Conservation (phyloP, 2,329 filamentous ascomycete genomes). For the Cercospora brassicicola region DNA sequence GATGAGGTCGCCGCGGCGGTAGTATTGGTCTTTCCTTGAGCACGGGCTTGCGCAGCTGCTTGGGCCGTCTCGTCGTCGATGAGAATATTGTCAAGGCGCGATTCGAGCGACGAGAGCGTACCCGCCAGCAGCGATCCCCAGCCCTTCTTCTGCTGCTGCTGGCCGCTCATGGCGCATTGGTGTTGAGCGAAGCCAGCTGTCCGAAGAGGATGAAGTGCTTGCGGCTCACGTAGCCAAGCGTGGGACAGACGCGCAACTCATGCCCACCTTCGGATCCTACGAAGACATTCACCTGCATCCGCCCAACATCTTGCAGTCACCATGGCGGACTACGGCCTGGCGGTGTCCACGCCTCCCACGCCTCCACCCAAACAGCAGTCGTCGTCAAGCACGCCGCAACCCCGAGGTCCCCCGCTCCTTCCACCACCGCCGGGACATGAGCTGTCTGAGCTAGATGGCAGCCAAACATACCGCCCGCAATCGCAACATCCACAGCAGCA, state of each 20-base stretch:
- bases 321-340: constrained; percentile 37
- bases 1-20: constrained; percentile 11
- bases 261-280: neutral
- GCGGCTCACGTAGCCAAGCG: constrained; percentile 4
- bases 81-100: constrained; percentile 85
- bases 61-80: constrained; percentile 68
- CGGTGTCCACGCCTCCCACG: constrained; percentile 48
- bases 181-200: neutral
- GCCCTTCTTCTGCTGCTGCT: constrained; percentile 32
- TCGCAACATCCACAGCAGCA: constrained; percentile 18
- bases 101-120: constrained; percentile 91
- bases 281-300: neutral
- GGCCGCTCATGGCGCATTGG: constrained; percentile 12
- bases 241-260: neutral
- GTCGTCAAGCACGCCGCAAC: constrained; percentile 43
- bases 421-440: constrained; percentile 45
- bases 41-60: constrained; percentile 44
- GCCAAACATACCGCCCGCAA: constrained; percentile 17
- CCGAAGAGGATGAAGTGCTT: neutral
- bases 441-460: constrained; percentile 33
- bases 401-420: constrained; percentile 48
- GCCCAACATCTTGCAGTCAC: neutral
- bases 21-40: constrained; percentile 36
- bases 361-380: constrained; percentile 51
- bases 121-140: constrained; percentile 70